phyloP scores from a whole-genome alignment of 257 asterid species.

The Nyctanthes arbortristis region DNA sequence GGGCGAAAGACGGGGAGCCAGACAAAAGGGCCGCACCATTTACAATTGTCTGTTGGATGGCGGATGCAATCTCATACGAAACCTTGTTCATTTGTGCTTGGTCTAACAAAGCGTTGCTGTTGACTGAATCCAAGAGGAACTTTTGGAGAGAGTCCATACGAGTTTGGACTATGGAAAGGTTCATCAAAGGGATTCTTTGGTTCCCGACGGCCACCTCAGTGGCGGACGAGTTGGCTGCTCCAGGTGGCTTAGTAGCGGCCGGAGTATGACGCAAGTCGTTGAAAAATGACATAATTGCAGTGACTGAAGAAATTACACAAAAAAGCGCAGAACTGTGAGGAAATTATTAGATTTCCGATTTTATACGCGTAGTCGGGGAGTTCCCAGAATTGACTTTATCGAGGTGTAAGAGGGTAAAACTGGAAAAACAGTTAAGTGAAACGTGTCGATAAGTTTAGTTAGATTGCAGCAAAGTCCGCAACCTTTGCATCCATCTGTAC shows the following conservation, averaged over 20 bases:
- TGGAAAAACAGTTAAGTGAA: too few species aligned
- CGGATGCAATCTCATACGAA: conserved; percentile 65
- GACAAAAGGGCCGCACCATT: conserved; percentile 74
- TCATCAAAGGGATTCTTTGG: conserved; percentile 39
- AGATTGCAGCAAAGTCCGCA: too few species aligned
- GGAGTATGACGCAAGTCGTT: conserved; percentile 45
- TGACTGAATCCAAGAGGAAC: conserved; percentile 63
- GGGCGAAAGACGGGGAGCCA: conserved; percentile 24
- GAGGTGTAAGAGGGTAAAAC: too few species aligned
- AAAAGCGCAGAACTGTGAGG: too few species aligned
- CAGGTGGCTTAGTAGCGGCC: conserved; percentile 50
- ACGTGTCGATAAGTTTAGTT: too few species aligned
- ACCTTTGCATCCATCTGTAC: too few species aligned
- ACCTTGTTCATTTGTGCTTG: conserved; percentile 58
- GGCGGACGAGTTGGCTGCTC: conserved; percentile 1
- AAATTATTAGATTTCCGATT: too few species aligned
- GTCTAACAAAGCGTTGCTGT: conserved; percentile 48
- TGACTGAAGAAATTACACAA: not conserved
- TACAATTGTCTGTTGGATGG: conserved; percentile 64
- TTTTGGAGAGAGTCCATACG: conserved; percentile 63
- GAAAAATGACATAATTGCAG: conserved; percentile 45
- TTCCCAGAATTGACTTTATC: too few species aligned
- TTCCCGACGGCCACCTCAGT: conserved; percentile 23
- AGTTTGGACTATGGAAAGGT: conserved; percentile 55
- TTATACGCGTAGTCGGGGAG: too few species aligned